These are phyloP conservation scores for Taphrina deformans DNA, from an alignment of 1,139 yeast genomes.

Conservation along the genomic window DNA sequence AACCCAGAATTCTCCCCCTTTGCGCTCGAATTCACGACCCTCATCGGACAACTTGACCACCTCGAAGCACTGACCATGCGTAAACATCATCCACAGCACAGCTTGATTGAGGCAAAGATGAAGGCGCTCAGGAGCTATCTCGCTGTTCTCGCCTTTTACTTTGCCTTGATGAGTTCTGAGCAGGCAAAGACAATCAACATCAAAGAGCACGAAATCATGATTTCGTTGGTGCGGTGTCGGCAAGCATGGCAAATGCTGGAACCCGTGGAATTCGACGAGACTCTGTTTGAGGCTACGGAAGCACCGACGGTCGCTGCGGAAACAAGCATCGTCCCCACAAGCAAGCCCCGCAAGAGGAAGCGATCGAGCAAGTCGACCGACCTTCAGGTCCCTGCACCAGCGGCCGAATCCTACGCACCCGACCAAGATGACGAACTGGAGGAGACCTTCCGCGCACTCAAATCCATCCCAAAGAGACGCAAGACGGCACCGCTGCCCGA, in stretches of 20 bases:
- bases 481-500: slow-evolving; percentile 49
- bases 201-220: slow-evolving; percentile 50
- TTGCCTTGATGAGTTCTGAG: slow-evolving; percentile 65
- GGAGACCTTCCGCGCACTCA: slow-evolving; percentile 55
- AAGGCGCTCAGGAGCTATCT: slow-evolving; percentile 75
- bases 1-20: slow-evolving; percentile 87
- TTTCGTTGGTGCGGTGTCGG: slow-evolving; percentile 35
- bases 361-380: slow-evolving; percentile 37
- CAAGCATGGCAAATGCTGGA: slow-evolving; percentile 35
- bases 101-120: slow-evolving; percentile 47
- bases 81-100: slow-evolving; percentile 25
- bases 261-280: slow-evolving; percentile 10
- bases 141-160: slow-evolving; percentile 71
- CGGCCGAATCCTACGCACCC: slow-evolving; percentile 38
- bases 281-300: slow-evolving; percentile 29
- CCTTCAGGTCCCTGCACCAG: neutral
- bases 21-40: slow-evolving; percentile 54
- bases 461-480: slow-evolving; percentile 40
- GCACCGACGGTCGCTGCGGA: slow-evolving; percentile 40
- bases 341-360: slow-evolving; percentile 39
- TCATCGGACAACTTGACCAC: slow-evolving; percentile 52
- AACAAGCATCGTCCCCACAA: slow-evolving; percentile 13
- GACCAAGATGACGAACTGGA: slow-evolving; percentile 47
- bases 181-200: slow-evolving; percentile 65
- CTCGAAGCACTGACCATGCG: slow-evolving; percentile 46